Percentiles rank a stretch among this genome's conserved stretches.
Evolutionary conservation across 2,329 filamentous ascomycete genomes (phyloP).

Genomic region (Penicillium palitans): DNA sequence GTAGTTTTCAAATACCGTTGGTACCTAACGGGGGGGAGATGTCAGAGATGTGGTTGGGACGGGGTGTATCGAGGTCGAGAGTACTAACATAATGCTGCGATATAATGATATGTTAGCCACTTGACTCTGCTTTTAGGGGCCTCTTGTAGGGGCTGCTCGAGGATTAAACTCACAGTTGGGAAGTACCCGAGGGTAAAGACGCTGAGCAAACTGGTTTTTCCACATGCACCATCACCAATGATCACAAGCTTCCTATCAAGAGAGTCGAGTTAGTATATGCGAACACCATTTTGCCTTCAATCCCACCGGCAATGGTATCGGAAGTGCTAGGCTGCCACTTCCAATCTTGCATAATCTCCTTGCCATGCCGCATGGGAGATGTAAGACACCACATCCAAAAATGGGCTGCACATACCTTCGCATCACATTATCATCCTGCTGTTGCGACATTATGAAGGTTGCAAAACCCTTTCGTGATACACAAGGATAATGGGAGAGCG

Average conservation of each 20-base stretch:
- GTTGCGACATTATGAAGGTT: conserved; percentile 39
- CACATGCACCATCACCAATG: conserved; percentile 95
- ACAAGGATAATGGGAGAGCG: conserved; percentile 12
- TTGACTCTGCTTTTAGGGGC: conserved; percentile 20
- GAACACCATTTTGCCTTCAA: conserved; percentile 1
- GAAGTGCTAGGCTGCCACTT: conserved; percentile 1
- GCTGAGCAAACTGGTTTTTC: conserved; percentile 94
- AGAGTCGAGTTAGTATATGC: conserved; percentile 19
- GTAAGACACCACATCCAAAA: conserved; percentile 5
- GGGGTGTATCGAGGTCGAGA: neutral
- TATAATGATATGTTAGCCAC: conserved; percentile 22
- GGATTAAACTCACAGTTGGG: conserved; percentile 72
- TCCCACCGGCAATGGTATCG: conserved; percentile 8
- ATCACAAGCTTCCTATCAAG: conserved; percentile 83
- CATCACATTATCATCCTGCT: conserved; percentile 46
- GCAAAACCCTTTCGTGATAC: conserved; percentile 5
- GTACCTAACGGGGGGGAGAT: conserved; percentile 59
- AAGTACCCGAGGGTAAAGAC: conserved; percentile 99
- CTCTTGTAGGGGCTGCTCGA: neutral
- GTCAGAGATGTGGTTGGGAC: conserved; percentile 12
- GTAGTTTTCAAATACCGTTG: conserved; percentile 99
- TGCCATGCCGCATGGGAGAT: conserved; percentile 1
- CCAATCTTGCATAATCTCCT: conserved; percentile 1
- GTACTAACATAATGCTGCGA: conserved; percentile 48
- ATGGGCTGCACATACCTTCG: conserved; percentile 55